Conservation (phyloP, 208 protist species). For the Leishmania aethiopica region DNA sequence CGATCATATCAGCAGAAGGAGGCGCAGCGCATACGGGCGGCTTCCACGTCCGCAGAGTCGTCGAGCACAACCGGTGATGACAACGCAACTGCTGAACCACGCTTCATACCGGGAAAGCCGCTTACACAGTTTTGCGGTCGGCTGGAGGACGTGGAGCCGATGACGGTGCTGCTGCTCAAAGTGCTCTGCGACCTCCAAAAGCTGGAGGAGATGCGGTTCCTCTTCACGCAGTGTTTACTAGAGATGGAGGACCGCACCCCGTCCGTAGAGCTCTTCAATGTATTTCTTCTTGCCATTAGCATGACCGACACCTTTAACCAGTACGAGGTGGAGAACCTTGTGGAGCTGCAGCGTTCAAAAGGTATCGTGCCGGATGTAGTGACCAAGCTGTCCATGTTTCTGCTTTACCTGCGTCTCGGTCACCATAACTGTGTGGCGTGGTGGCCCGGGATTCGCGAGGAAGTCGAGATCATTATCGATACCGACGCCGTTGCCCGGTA, state of each 20-base stretch:
- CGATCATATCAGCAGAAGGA: conserved; percentile 25
- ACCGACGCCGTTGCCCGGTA: conserved; percentile 31
- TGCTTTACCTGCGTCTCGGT: conserved; percentile 85
- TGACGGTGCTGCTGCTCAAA: conserved; percentile 83
- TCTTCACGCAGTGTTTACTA: conserved; percentile 86
- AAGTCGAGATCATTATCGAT: conserved; percentile 44
- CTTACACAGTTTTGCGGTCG: conserved; percentile 76
- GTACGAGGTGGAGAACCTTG: conserved; percentile 87
- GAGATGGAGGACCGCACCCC: conserved; percentile 55
- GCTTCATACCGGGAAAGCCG: conserved; percentile 31
- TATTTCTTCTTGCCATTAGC: conserved; percentile 84
- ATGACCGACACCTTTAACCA: conserved; percentile 88
- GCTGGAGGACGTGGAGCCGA: conserved; percentile 63
- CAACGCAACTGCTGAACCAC: neutral
- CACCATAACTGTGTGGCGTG: conserved; percentile 49
- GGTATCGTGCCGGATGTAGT: conserved; percentile 65
- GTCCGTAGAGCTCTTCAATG: conserved; percentile 85
- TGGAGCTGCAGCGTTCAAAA: conserved; percentile 66
- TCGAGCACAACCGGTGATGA: neutral
- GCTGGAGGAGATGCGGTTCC: conserved; percentile 87
- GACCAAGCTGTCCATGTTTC: conserved; percentile 79
- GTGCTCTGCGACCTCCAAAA: conserved; percentile 83
- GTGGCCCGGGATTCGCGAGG: conserved; percentile 66
- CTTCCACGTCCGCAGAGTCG: neutral
- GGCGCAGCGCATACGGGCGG: conserved; percentile 5